These are phyloP conservation scores for Cyberlindnera subsufficiens DNA, from an alignment of 805 yeast genomes.

Conservation along the genomic window DNA sequence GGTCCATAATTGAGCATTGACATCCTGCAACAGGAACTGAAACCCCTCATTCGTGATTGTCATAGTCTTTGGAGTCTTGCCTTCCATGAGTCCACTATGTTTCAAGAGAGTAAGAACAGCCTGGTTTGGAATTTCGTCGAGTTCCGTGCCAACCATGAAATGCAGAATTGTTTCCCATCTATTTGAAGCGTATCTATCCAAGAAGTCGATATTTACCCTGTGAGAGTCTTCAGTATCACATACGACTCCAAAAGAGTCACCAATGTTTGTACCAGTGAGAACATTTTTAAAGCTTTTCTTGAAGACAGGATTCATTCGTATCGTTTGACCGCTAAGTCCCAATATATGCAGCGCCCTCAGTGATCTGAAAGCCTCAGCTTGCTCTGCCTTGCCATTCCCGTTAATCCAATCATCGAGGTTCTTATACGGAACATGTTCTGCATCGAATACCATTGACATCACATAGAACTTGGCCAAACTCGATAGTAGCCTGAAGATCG, in stretches of 20 bases:
- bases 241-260: slow-evolving; percentile 73
- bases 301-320: slow-evolving; percentile 65
- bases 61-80: slow-evolving; percentile 36
- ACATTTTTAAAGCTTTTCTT: slow-evolving; percentile 74
- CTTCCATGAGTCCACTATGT: slow-evolving; percentile 87
- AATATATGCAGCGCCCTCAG: slow-evolving; percentile 72
- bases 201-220: slow-evolving; percentile 53
- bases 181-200: slow-evolving; percentile 74
- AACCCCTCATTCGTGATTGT: slow-evolving; percentile 88
- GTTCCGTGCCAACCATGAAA: slow-evolving; percentile 94
- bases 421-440: slow-evolving; percentile 58
- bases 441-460: slow-evolving; percentile 81
- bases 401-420: slow-evolving; percentile 76
- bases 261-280: slow-evolving; percentile 67
- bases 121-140: slow-evolving; percentile 62
- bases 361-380: slow-evolving; percentile 74
- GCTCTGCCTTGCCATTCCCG: slow-evolving; percentile 42
- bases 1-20: slow-evolving; percentile 93
- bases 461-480: slow-evolving; percentile 84
- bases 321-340: slow-evolving; percentile 45
- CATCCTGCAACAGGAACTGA: slow-evolving; percentile 89
- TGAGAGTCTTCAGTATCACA: slow-evolving; percentile 50
- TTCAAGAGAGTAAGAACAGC: slow-evolving; percentile 73
- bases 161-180: slow-evolving; percentile 96
- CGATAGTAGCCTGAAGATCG: slow-evolving; percentile 86